Conservation (phyloP, 202 grass and related monocot genomes). For the Digitaria exilis region DNA sequence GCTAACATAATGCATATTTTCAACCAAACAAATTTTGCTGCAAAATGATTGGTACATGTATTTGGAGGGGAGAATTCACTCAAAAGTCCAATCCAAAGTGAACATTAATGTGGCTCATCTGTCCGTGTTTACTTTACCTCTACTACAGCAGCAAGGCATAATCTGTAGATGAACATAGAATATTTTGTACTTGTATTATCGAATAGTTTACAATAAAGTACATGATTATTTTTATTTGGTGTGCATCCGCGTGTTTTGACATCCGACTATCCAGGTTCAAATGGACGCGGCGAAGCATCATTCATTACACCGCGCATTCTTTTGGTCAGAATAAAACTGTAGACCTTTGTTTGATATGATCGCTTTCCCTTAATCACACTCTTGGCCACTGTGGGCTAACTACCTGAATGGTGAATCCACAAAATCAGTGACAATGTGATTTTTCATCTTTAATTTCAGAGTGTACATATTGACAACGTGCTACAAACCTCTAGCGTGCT, state of each 20-base stretch:
- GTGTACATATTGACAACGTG: neutral
- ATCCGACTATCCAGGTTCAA: neutral
- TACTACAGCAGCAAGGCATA: neutral
- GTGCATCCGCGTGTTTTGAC: conserved; percentile 6
- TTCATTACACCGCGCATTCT: neutral
- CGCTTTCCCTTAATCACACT: conserved; percentile 48
- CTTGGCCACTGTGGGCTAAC: conserved; percentile 98
- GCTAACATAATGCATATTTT: neutral
- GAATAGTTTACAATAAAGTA: conserved; percentile 9
- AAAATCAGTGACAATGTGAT: neutral
- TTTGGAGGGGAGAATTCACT: neutral
- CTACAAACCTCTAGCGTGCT: conserved; percentile 87
- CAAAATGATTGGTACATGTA: neutral
- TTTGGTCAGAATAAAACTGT: neutral
- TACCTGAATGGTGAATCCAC: conserved; percentile 55
- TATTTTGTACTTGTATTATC: neutral
- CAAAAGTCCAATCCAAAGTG: neutral
- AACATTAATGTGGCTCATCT: too few relatives aligned
- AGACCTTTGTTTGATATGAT: conserved; percentile 26
- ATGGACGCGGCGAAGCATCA: neutral
- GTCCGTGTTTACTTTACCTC: neutral
- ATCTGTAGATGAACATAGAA: neutral
- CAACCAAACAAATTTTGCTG: neutral
- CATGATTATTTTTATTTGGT: neutral
- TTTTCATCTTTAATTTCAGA: neutral